Evolutionary conservation across 225 moss, liverwort and hornwort genomes (phyloP).

Genomic region (Asterella californica): DNA sequence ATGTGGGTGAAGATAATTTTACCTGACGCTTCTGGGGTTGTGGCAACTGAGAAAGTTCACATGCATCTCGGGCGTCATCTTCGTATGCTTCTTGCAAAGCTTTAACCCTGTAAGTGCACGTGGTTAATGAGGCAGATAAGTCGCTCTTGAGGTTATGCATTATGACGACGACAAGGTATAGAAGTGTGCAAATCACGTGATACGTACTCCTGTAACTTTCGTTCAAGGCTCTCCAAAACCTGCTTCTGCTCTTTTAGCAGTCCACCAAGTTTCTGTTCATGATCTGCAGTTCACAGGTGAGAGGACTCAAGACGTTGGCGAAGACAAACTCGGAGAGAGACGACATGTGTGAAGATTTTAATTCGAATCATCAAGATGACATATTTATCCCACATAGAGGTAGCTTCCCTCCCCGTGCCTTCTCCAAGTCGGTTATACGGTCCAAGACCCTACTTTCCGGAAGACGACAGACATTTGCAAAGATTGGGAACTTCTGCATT

Average conservation of each 20-base stretch:
- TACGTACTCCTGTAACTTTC: conserved; percentile 39
- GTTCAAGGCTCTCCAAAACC: conserved; percentile 33
- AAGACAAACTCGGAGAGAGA: neutral
- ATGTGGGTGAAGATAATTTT: neutral
- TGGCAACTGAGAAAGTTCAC: conserved; percentile 5
- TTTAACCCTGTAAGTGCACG: conserved; percentile 33
- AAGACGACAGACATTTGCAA: neutral
- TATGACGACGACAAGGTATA: neutral
- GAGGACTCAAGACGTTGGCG: neutral
- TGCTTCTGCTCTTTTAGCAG: conserved; percentile 37
- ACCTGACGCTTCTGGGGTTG: neutral
- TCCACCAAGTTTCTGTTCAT: conserved; percentile 37
- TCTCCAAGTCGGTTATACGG: too few relatives aligned
- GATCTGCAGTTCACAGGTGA: conserved; percentile 20
- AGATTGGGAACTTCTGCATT: neutral
- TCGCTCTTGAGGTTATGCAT: neutral
- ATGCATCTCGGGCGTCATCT: conserved; percentile 21
- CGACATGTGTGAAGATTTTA: neutral
- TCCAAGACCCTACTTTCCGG: neutral
- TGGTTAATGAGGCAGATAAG: neutral
- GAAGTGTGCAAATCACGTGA: neutral
- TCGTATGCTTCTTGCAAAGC: conserved; percentile 37
- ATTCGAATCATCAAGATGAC: neutral
- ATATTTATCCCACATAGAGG: neutral
- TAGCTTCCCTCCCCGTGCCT: neutral